Evolutionary conservation across 768 basidiomycete species (phyloP).

Genomic region (Coprinopsis strossmayeri): DNA sequence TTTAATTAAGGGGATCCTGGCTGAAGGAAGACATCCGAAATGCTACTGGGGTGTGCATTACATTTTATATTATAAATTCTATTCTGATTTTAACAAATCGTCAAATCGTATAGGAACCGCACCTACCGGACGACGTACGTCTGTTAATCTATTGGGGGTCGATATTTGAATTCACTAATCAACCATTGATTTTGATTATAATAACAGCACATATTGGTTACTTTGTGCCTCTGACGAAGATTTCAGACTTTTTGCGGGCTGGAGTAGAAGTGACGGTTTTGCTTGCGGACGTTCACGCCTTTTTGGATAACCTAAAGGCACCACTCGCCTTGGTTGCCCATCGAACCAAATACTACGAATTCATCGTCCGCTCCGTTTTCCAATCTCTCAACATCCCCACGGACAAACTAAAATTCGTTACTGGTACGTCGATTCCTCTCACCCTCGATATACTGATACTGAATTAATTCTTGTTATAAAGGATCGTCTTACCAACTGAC

Average conservation of each 20-base stretch:
- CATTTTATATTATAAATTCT: conserved; percentile 9
- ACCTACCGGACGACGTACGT: conserved; percentile 88
- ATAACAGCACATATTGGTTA: conserved; percentile 92
- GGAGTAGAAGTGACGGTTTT: conserved; percentile 64
- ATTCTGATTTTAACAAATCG: conserved; percentile 8
- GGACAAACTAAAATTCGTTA: conserved; percentile 71
- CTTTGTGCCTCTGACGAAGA: conserved; percentile 91
- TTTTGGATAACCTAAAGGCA: conserved; percentile 96
- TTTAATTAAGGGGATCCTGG: conserved; percentile 70
- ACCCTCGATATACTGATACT: neutral
- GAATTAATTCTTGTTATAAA: conserved; percentile 20
- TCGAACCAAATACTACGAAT: conserved; percentile 87
- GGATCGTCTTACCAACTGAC: conserved; percentile 93
- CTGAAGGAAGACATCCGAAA: conserved; percentile 69
- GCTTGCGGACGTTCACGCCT: conserved; percentile 81
- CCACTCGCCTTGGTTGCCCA: conserved; percentile 86
- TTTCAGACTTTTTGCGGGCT: conserved; percentile 91
- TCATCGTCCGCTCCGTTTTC: conserved; percentile 77
- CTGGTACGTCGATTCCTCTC: neutral
- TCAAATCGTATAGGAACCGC: conserved; percentile 82
- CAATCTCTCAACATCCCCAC: conserved; percentile 86
- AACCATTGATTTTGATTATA: conserved; percentile 4
- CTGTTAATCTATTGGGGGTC: conserved; percentile 3
- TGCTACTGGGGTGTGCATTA: conserved; percentile 93
- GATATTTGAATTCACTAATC: too few relatives aligned